These are phyloP conservation scores for Daedalea quercina DNA, from an alignment of 768 basidiomycete species.

Conservation along the genomic window DNA sequence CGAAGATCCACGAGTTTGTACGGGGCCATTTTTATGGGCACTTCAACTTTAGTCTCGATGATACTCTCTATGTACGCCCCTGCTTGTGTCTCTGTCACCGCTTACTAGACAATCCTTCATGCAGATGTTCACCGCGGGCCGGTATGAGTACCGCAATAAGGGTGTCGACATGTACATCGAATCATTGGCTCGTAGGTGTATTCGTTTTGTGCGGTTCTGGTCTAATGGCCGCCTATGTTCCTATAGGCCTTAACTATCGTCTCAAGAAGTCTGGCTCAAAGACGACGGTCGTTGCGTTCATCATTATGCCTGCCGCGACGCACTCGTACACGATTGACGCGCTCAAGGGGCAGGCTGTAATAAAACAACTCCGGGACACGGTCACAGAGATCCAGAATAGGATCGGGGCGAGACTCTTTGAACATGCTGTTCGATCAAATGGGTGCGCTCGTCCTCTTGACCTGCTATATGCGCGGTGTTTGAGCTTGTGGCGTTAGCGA, in stretches of 20 bases:
- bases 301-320: constrained; percentile 96
- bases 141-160: constrained; percentile 99
- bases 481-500: constrained; percentile 37
- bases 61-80: constrained; percentile 72
- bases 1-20: constrained; percentile 98
- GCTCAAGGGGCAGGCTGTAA: constrained; percentile 95
- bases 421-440: constrained; percentile 88
- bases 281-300: constrained; percentile 92
- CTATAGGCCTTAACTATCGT: constrained; percentile 50
- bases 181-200: constrained; percentile 71
- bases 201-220: not conserved
- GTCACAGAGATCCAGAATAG: constrained; percentile 93
- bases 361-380: constrained; percentile 92
- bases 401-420: constrained; percentile 88
- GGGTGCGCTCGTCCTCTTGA: constrained; percentile 46
- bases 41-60: constrained; percentile 93
- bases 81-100: not conserved
- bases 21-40: constrained; percentile 98
- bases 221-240: not conserved
- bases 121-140: constrained; percentile 97
- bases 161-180: constrained; percentile 99
- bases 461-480: not conserved
- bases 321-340: constrained; percentile 98
- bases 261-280: constrained; percentile 58
- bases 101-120: constrained; percentile 4